Evolutionary conservation across 1,139 yeast genomes (phyloP).

Genomic region (Neolecta irregularis): DNA sequence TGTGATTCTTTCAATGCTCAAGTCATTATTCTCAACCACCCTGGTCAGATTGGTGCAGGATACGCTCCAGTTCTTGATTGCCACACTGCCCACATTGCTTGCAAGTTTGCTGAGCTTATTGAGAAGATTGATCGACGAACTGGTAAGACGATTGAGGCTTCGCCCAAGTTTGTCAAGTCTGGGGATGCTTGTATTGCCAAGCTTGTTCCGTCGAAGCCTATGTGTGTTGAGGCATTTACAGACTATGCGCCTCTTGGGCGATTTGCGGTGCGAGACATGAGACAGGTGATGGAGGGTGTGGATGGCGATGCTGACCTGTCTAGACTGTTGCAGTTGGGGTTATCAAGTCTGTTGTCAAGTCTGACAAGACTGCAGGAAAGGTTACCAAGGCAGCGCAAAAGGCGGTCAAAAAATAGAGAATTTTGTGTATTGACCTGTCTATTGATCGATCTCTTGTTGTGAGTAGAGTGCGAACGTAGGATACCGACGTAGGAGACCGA

Average conservation of each 20-base stretch:
- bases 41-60: slow-evolving; percentile 87
- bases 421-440: too few species aligned
- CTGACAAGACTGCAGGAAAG: slow-evolving; percentile 73
- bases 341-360: slow-evolving; percentile 93
- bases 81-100: slow-evolving; percentile 92
- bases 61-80: slow-evolving; percentile 89
- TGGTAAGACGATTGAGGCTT: slow-evolving; percentile 72
- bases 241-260: slow-evolving; percentile 98
- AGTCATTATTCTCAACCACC: slow-evolving; percentile 82
- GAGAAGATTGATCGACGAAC: slow-evolving; percentile 91
- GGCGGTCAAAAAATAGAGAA: slow-evolving; percentile 98
- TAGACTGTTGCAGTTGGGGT: slow-evolving; percentile 99
- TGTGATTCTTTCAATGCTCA: slow-evolving; percentile 76
- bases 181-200: slow-evolving; percentile 91
- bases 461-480: too few species aligned
- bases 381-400: slow-evolving; percentile 99
- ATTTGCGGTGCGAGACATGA: slow-evolving; percentile 99
- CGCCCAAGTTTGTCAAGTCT: slow-evolving; percentile 77
- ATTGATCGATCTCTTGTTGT: too few species aligned
- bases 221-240: slow-evolving; percentile 94
- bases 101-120: slow-evolving; percentile 69
- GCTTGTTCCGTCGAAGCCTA: slow-evolving; percentile 88
- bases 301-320: too few species aligned
- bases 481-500: too few species aligned
- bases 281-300: too few species aligned